Evolutionary conservation across 2,329 filamentous ascomycete genomes (phyloP), one percentile per base, ranked within the genome.

Genomic region (Lasiodiplodia gonubiensis): DNA sequence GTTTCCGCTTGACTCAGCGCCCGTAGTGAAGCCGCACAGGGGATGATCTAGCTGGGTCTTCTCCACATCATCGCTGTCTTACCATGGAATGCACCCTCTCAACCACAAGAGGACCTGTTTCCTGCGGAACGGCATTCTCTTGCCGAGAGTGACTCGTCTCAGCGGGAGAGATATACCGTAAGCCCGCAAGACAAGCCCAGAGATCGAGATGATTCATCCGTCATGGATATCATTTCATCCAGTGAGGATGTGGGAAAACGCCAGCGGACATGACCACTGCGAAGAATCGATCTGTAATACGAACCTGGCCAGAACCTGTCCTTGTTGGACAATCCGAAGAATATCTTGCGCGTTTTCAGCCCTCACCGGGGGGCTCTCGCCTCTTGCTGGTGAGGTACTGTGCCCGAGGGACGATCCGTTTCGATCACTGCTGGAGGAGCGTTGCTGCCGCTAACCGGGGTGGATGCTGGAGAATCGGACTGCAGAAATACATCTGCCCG

Each of bases 21-120:
- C 91, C 91, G 91, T 92, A 93, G 91, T 93, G 91, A 93, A 85
- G 83, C 83, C 82, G 80, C 81, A 77, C 81, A 80, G 74, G 35
- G 35, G 39, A 14, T 63, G 30, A 21, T 49, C 59, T 46, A 61
- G 59, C 59, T 51, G 46, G 46, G 46, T 23, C n/a, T 10, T 42
- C 64, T 49, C 33, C 49, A 53, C 49, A 54, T 54, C 49, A 54
- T 46, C 35, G 16, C 46, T 21, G 27, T 35, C 59, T 59, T 27
- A 37, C 27, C 25, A 33, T 35, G 2, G n/a, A 30, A 14, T 35
- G 27, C 52, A 18, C 14, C 23, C 55, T 2, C 3, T n/a, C 23
- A 16, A 35, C 18, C 14, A 11, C 42, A 30, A 37, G 27, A 48
- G 10, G 12, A 7, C 7, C 23, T n/a, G 18, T n/a, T 63, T 18